phyloP scores from a whole-genome alignment of 805 yeast species.

The Metschnikowia vanudenii region DNA sequence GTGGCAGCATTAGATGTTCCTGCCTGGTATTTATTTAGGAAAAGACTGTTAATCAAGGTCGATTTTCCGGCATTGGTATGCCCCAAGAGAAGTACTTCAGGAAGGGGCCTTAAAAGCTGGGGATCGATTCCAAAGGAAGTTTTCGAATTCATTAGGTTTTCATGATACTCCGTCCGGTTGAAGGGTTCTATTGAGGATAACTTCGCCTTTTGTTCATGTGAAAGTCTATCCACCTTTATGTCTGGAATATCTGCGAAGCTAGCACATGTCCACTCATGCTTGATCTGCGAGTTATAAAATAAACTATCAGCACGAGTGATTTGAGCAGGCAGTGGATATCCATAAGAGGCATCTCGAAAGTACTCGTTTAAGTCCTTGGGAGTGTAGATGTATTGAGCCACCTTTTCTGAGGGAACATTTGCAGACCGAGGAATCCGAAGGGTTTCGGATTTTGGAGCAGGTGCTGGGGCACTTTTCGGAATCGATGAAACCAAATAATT shows the following conservation, averaged over 20 bases:
- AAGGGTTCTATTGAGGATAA: conserved; percentile 25
- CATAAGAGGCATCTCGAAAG: conserved; percentile 11
- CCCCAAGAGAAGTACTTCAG: conserved; percentile 77
- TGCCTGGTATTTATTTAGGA: conserved; percentile 39
- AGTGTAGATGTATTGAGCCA: conserved; percentile 8
- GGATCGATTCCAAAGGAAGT: conserved; percentile 37
- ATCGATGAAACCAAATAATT: conserved; percentile 12
- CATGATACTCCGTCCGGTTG: conserved; percentile 25
- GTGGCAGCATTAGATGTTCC: conserved; percentile 25
- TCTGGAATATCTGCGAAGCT: conserved; percentile 59
- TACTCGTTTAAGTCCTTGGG: conserved; percentile 15
- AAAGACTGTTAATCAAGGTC: conserved; percentile 62
- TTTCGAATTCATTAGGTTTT: conserved; percentile 18
- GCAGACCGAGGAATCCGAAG: not conserved
- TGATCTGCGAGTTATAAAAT: conserved; percentile 46
- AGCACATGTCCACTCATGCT: conserved; percentile 61
- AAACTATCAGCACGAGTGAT: conserved; percentile 26
- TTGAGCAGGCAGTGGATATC: conserved; percentile 13
- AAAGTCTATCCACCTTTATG: conserved; percentile 33
- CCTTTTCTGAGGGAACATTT: conserved; percentile 9
- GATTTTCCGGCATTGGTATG: conserved; percentile 88
- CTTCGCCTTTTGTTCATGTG: conserved; percentile 16
- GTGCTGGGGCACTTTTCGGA: conserved; percentile 9
- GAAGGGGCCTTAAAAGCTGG: conserved; percentile 36
- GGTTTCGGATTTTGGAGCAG: not conserved